Evolutionary conservation across 2,329 filamentous ascomycete species (phyloP), one percentile per base, ranked within the genome.

Genomic region (Cercospora citrullina): DNA sequence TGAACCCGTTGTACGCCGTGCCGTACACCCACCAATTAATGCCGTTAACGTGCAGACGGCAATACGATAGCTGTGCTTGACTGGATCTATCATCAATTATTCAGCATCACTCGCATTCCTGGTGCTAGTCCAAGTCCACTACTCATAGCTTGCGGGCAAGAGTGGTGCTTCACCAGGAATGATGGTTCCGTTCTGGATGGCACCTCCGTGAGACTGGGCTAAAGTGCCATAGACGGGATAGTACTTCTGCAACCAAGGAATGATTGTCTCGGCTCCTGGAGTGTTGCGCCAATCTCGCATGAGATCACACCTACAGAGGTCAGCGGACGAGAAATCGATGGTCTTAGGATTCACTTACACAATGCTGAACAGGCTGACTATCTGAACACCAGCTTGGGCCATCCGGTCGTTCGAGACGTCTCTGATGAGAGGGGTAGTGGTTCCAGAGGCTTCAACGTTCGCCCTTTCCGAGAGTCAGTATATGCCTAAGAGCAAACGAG

Each of bases 361-460:
- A 68, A 92, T 89, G 28, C 84, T 83, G 73, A 91, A 91, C 67
- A 89, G 76, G 16, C 84, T 84, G 30, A 89, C 83, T 30, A 89
- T 78, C 71, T 90, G 87, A 3, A 91, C 90, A 39, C 90, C 90
- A 0, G 89, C 89, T 26, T 81, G 76, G 65, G 86, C 81, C 89
- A 92, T 91, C 58, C 89, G 85, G 33, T 86, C 82, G 77, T 92
- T 91, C 45, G 88, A 85, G 60, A 88, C 84, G 68, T 89, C 87
- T 6, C 88, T 84, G 67, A 90, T 83, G 55, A 89, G 83, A 45
- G 81, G 75, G 1, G 85, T 87, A 21, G 88, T 88, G 1, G 90
- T 92, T 1, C 90, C 90, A 0, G 85, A 89, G 2, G 88, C 90
- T 73, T 93, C 90, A 63, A 89, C 85, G 79, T 92, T 91, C 73